Base-by-base conservation (phyloP, 257 asterid species). In the Ballota nigra region DNA sequence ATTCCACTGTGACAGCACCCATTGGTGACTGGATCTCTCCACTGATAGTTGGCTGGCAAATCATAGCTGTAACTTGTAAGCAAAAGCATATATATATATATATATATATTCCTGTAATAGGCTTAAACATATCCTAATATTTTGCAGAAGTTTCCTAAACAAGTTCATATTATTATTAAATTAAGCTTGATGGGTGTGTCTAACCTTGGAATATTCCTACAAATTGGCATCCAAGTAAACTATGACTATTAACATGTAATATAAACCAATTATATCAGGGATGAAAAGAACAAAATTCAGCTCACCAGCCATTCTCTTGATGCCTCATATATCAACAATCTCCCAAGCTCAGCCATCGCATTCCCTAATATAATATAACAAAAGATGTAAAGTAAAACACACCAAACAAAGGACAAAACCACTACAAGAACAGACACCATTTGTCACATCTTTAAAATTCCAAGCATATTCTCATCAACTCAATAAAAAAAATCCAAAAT, bases 301-400 rank as follows among this genome's bases (percentile, higher is more conserved):
- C 95, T 82, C 78, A 93, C 99, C 96, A 92, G 86, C 85, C 96
- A 95, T 59, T 95, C 98, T 81, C 98, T 86, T 63, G 99, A 88
- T 55, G 99, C 99, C 82, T 95, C 99, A 34, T 92, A 95, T 8
- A 92, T 74, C 52, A 95, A 86, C 83, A 95, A 79, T 82, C 99
- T 95, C 74, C 99, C 99, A 20, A 95, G 95, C 91, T 95, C 99
- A 59, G 99, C 98, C 96, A 95, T 87, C 40, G 99, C 98, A 83
- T 76, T 89, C 77, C 75, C 99, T 95, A 65, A 55, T 70, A 55
- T 49, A 78, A 16, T 43, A 67, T 16, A 78, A 58, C 45, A 9
- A 11, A 56, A 60, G 20, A 68, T 38, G 63, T 34, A 58, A 57
- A 40, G 19, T 45, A 9, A 29, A 49, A 24, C n/a, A 20, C 5